Percentiles rank a stretch among this genome's conserved stretches.
These are phyloP conservation scores for Diaporthe amygdali DNA, from an alignment of 2,329 filamentous ascomycete species.

Conservation along the genomic window DNA sequence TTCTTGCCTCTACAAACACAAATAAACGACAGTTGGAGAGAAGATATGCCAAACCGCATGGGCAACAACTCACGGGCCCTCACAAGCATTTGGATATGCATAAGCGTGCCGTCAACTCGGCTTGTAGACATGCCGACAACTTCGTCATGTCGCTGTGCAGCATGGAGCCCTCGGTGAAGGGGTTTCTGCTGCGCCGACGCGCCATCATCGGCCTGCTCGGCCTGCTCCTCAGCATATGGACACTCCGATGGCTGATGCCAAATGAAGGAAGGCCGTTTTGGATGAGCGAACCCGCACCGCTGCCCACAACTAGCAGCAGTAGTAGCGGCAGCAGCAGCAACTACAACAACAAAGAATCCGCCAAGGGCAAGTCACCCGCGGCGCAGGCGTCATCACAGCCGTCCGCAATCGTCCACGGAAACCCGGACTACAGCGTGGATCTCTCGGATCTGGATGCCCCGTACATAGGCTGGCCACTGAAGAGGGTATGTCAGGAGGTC, in stretches of 20 bases:
- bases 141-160: slow-evolving; percentile 2
- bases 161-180: slow-evolving; percentile 2
- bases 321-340: background rate
- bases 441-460: slow-evolving; percentile 45
- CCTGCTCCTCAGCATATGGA: slow-evolving; percentile 16
- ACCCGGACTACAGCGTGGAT: slow-evolving; percentile 33
- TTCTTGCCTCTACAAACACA: background rate
- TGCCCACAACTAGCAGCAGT: background rate
- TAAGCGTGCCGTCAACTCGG: slow-evolving; percentile 1
- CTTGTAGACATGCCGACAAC: background rate
- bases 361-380: background rate
- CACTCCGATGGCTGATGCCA: slow-evolving; percentile 1
- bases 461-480: slow-evolving; percentile 52
- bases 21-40: background rate
- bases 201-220: slow-evolving; percentile 6
- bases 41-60: no score
- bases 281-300: background rate
- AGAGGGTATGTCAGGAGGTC: slow-evolving; percentile 48
- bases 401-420: background rate
- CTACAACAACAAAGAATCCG: background rate
- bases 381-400: background rate
- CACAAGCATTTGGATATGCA: background rate
- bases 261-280: background rate
- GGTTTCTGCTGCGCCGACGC: slow-evolving; percentile 7
- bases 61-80: background rate